Conservation (phyloP, 2,329 filamentous ascomycete species). For the Lasiodiplodia sp. region DNA sequence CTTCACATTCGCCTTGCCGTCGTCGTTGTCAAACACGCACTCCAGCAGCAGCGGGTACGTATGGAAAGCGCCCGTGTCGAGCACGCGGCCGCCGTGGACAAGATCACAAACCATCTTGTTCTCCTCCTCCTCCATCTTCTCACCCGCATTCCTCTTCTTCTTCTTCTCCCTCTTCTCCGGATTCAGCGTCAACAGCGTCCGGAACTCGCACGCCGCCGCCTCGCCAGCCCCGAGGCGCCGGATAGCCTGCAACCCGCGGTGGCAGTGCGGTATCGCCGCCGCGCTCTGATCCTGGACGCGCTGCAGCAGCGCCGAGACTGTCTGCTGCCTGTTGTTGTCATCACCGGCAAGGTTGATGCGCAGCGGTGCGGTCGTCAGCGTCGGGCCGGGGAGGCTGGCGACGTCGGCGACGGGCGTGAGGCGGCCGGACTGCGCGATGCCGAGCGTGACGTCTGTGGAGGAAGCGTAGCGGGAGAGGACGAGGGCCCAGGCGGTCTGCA, state of each 20-base stretch:
- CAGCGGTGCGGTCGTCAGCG: constrained; percentile 67
- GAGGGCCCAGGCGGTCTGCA: constrained; percentile 56
- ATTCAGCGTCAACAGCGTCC: constrained; percentile 47
- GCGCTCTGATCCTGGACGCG: constrained; percentile 64
- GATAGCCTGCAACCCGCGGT: constrained; percentile 68
- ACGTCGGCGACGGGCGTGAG: constrained; percentile 54
- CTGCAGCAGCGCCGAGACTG: constrained; percentile 61
- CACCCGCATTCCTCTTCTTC: constrained; percentile 54
- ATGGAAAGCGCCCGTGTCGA: constrained; percentile 65
- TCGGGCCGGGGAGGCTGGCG: constrained; percentile 65
- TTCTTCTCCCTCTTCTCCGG: constrained; percentile 31
- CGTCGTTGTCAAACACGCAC: constrained; percentile 57
- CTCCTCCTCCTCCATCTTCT: too few relatives aligned
- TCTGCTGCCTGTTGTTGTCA: constrained; percentile 30
- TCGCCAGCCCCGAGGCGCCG: constrained; percentile 57
- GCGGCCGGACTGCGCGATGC: constrained; percentile 66
- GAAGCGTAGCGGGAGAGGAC: constrained; percentile 61
- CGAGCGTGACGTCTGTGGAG: constrained; percentile 61
- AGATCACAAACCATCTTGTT: constrained; percentile 60
- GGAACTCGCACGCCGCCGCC: constrained; percentile 58
- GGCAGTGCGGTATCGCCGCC: constrained; percentile 68
- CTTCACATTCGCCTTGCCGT: constrained; percentile 64
- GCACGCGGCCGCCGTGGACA: constrained; percentile 57
- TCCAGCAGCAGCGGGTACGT: constrained; percentile 71
- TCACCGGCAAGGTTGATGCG: constrained; percentile 46